These are phyloP conservation scores for Ogataea saltuana DNA, from an alignment of 805 yeast genomes.

Conservation along the genomic window DNA sequence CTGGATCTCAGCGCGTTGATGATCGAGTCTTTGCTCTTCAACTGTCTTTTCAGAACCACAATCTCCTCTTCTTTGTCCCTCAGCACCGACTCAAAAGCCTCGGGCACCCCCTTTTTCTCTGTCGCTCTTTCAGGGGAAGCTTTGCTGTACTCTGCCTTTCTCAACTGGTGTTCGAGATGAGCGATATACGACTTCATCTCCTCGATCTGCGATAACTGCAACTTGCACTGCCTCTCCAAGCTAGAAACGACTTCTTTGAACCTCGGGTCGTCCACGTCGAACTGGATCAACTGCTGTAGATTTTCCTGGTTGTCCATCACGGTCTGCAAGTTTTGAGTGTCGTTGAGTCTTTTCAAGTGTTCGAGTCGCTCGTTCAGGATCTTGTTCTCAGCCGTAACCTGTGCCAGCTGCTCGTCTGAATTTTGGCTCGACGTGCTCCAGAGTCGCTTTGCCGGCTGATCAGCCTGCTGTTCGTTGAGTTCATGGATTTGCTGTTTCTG, in stretches of 20 bases:
- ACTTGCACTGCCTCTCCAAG: conserved; percentile 49
- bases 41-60: conserved; percentile 55
- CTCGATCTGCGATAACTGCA: conserved; percentile 52
- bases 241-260: conserved; percentile 45
- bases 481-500: conserved; percentile 50
- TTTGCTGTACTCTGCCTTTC: conserved; percentile 18
- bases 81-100: conserved; percentile 30
- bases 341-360: conserved; percentile 65
- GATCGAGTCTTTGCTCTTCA: conserved; percentile 75
- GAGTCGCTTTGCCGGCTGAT: not conserved
- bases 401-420: conserved; percentile 37
- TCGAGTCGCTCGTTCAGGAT: conserved; percentile 67
- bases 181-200: conserved; percentile 59
- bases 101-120: conserved; percentile 4
- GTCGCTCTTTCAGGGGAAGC: not conserved
- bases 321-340: conserved; percentile 36
- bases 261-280: conserved; percentile 35
- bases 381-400: conserved; percentile 59
- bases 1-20: conserved; percentile 72
- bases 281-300: conserved; percentile 56
- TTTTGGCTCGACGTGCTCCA: not conserved
- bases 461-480: conserved; percentile 9
- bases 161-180: conserved; percentile 58
- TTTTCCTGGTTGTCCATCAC: conserved; percentile 60
- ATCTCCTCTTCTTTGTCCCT: conserved; percentile 71